These are phyloP conservation scores for Pleurotus citrinopileatus DNA, from an alignment of 768 basidiomycete species.

Conservation along the genomic window DNA sequence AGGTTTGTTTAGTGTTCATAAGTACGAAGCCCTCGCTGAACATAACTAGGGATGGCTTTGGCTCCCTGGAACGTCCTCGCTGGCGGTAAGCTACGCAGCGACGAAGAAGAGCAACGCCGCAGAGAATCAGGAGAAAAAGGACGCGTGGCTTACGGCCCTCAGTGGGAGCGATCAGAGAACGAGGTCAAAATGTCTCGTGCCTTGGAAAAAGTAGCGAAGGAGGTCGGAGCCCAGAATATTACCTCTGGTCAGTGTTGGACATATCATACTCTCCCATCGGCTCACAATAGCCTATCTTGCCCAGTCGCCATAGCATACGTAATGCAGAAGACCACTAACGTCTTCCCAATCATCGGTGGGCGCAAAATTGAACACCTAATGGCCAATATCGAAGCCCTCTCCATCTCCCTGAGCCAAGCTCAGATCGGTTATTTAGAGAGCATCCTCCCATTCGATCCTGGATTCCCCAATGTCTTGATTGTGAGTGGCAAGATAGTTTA, in stretches of 20 bases:
- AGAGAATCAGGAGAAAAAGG: conserved; percentile 35
- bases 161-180: conserved; percentile 46
- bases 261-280: no score
- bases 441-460: conserved; percentile 36
- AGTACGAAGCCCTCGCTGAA: no score
- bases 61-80: conserved; percentile 33
- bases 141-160: conserved; percentile 21
- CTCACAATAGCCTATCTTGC: no score
- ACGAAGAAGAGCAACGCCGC: conserved; percentile 36
- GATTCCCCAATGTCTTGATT: conserved; percentile 37
- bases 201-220: conserved; percentile 47
- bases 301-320: conserved; percentile 53
- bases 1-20: conserved; percentile 37
- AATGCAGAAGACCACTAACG: conserved; percentile 49
- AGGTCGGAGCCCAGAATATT: conserved; percentile 46
- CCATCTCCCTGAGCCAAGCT: conserved; percentile 36
- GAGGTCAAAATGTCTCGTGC: conserved; percentile 40
- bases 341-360: conserved; percentile 49
- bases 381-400: conserved; percentile 47
- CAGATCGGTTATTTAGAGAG: conserved; percentile 44
- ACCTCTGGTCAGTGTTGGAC: conserved; percentile 41
- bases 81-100: conserved; percentile 48
- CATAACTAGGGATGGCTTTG: conserved; percentile 31
- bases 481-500: conserved; percentile 19
- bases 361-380: conserved; percentile 48